Conservation (phyloP, 1,139 yeast species). For the Lodderomyces orthopsilosis region DNA sequence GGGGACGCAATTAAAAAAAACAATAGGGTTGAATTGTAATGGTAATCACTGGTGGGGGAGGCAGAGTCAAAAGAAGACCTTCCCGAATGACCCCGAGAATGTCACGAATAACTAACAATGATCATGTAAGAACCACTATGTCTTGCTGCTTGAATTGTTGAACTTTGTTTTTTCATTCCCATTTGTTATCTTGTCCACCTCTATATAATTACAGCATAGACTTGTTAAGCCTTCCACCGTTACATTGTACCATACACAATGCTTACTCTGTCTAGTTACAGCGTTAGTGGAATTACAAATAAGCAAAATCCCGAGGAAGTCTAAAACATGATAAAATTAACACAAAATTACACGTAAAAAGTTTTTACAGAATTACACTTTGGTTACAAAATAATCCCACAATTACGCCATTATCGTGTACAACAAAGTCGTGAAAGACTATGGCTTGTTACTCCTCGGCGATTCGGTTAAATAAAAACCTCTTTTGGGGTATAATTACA, state of each 20-base stretch:
- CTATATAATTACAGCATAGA: neutral
- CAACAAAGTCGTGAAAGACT: too few species aligned
- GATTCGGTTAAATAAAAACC: neutral
- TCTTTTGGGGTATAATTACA: too few species aligned
- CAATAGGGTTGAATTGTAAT: neutral
- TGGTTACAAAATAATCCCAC: neutral
- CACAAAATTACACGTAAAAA: neutral
- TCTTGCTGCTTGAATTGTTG: too few species aligned
- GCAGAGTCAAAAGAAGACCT: neutral
- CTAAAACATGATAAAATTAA: neutral
- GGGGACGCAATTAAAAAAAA: neutral
- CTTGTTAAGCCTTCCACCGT: neutral
- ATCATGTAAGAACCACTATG: too few species aligned
- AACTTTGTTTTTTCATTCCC: too few species aligned
- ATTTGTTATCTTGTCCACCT: neutral
- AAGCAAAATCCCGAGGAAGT: conserved; percentile 1
- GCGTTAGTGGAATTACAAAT: neutral
- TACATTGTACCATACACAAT: neutral
- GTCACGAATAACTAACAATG: neutral
- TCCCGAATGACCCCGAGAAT: neutral
- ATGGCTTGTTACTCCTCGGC: neutral
- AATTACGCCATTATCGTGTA: too few species aligned
- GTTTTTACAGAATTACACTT: neutral
- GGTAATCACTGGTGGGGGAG: too few species aligned
- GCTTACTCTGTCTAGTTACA: neutral